Base-by-base conservation (phyloP, 2,329 filamentous ascomycete genomes). In the Neofusicoccum parvum region DNA sequence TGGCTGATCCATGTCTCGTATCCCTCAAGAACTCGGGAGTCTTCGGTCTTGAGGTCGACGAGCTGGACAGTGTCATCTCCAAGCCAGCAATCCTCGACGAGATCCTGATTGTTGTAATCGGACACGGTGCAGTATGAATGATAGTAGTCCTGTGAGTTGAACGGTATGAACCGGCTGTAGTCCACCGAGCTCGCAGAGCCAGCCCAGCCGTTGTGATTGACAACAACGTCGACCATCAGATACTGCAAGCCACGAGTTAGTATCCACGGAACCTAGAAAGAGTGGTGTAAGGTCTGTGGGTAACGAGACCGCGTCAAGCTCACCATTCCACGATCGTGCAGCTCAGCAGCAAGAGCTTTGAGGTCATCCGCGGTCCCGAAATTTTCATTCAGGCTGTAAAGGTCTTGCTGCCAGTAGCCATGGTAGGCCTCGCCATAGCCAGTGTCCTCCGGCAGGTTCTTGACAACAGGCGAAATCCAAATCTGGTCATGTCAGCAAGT, bases 321-420 rank as follows among this genome's bases (percentile, higher is more conserved):
- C 74, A 82, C 82, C 85, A 87, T 88, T 15, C 76, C 81, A 3
- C 85, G 79, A 17, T 75, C 73, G 70, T 89, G 87, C 1, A 88
- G 75, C 2, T 83, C 86, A 23, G 77, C 74, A 1, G 87, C 80
- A 6, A 91, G 80, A 4, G 79, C 81, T 68, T 83, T 82, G 65
- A 91, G 79, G 69, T 91, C 88, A 14, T 84, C 79, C 4, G 80
- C 80, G 0, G 85, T 85, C 36, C 89, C 88, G 67, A 86, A 87
- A 66, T 86, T 80, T 2, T 80, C 67, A 70, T 91, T 89, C 64
- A 90, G 73, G 14, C 76, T 69, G 69, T 84, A 83, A 23, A 85
- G 74, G 64, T 85, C 78, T 66, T 83, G 78, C n/a, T 82, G 81
- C 83, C 83, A 84, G 71, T 83, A 85, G 6, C 82, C 82, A 62